phyloP scores from a whole-genome alignment of 441 rosid genomes.

The Croton setiger region DNA sequence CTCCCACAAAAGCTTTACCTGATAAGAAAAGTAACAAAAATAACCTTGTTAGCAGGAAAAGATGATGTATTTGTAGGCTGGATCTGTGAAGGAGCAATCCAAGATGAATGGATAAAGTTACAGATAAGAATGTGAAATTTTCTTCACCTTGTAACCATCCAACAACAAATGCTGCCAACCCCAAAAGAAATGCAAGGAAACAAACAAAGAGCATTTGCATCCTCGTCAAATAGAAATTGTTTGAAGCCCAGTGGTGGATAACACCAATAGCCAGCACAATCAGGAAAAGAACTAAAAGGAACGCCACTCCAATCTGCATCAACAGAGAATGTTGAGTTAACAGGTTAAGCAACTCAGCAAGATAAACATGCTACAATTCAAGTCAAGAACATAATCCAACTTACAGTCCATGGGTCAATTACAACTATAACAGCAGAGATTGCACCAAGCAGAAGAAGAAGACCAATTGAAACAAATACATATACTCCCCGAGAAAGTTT shows the following conservation, averaged over 20 bases:
- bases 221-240: slow-evolving; percentile 98
- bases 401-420: slow-evolving; percentile 90
- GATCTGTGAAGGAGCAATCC: slow-evolving; percentile 4
- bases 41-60: slow-evolving; percentile 14
- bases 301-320: slow-evolving; percentile 90
- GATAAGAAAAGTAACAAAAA: slow-evolving; percentile 25
- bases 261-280: slow-evolving; percentile 96
- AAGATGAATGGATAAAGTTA: slow-evolving; percentile 15
- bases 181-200: slow-evolving; percentile 95
- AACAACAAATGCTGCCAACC: slow-evolving; percentile 97
- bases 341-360: slow-evolving; percentile 8
- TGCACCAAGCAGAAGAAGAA: slow-evolving; percentile 95
- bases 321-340: slow-evolving; percentile 34
- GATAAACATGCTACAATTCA: slow-evolving; percentile 20
- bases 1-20: slow-evolving; percentile 98
- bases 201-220: slow-evolving; percentile 88
- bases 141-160: slow-evolving; percentile 87
- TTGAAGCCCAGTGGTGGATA: slow-evolving; percentile 98
- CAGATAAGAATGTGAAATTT: slow-evolving; percentile 16
- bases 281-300: slow-evolving; percentile 88
- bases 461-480: slow-evolving; percentile 82
- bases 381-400: slow-evolving; percentile 27
- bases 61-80: background rate
- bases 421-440: slow-evolving; percentile 88
- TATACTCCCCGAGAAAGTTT: slow-evolving; percentile 90